Evolutionary conservation across 768 basidiomycete genomes (phyloP).

Genomic region (Termitomyces sp.): DNA sequence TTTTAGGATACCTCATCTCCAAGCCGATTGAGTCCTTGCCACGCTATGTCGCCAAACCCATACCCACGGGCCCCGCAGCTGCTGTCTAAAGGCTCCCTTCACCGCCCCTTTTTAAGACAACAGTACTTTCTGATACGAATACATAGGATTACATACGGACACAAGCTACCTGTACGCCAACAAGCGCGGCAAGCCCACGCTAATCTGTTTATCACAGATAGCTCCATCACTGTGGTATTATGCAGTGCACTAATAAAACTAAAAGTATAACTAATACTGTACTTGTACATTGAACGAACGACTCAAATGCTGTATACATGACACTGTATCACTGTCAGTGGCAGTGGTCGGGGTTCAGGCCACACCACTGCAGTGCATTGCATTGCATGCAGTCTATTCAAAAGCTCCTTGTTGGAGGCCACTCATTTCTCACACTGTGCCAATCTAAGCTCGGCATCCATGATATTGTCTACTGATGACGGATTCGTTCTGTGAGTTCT

Average conservation of each 20-base stretch:
- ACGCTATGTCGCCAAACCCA: constrained; percentile 44
- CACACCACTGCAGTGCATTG: too few species aligned
- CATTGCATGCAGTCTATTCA: background rate
- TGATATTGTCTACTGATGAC: background rate
- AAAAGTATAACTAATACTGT: background rate
- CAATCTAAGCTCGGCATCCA: background rate
- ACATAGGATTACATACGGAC: background rate
- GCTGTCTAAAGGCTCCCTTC: background rate
- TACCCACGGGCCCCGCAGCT: constrained; percentile 10
- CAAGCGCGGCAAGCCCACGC: background rate
- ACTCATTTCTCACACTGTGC: background rate
- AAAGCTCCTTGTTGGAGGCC: background rate
- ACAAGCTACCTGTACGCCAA: background rate
- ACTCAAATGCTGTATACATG: too few species aligned
- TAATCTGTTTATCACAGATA: background rate
- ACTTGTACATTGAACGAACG: background rate
- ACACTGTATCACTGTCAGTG: too few species aligned
- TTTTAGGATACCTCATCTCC: constrained; percentile 49
- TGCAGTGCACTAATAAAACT: background rate
- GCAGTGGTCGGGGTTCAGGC: background rate
- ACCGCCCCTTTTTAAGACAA: background rate
- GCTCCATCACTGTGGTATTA: background rate
- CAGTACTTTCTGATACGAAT: background rate
- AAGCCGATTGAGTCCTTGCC: constrained; percentile 62
- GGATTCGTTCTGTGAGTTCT: constrained; percentile 4